phyloP scores from a whole-genome alignment of 108 stramenopile genomes.

The Fragilariopsis cylindrus region DNA sequence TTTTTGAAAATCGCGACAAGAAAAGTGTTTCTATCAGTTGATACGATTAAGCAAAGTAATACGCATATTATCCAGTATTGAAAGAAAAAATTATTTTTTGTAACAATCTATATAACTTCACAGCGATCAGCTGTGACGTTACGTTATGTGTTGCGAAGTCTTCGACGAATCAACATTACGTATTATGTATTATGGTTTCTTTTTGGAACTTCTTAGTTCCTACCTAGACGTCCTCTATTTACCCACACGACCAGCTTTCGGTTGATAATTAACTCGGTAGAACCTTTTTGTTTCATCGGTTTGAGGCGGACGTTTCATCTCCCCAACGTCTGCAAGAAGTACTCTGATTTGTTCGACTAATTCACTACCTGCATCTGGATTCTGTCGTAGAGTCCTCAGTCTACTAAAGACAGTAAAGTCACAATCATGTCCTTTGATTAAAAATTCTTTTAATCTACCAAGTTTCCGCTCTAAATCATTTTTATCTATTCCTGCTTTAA shows the following conservation, averaged over 20 bases:
- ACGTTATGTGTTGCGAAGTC: no score
- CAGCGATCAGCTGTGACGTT: no score
- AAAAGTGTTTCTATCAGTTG: background rate
- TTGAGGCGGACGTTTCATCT: conserved; percentile 17
- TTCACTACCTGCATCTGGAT: conserved; percentile 46
- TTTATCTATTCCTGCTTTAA: conserved; percentile 64
- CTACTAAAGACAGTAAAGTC: conserved; percentile 60
- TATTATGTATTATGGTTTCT: no score
- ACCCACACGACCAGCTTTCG: conserved; percentile 3
- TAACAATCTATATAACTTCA: no score
- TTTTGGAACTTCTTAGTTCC: no score
- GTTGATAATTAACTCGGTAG: conserved; percentile 17
- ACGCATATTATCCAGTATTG: no score
- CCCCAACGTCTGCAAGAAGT: conserved; percentile 46
- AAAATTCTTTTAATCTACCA: conserved; percentile 46
- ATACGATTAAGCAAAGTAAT: no score
- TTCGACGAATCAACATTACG: no score
- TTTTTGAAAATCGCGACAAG: conserved; percentile 38
- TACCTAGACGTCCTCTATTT: no score
- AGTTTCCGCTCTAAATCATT: conserved; percentile 64
- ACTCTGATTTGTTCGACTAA: conserved; percentile 52
- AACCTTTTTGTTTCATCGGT: conserved; percentile 19
- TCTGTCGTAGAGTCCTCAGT: conserved; percentile 38
- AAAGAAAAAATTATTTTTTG: no score
- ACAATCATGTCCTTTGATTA: conserved; percentile 58